Percentiles rank a stretch among this genome's conserved stretches.
Conservation (phyloP, 257 asterid species). For the Solanum ossicruentum region DNA sequence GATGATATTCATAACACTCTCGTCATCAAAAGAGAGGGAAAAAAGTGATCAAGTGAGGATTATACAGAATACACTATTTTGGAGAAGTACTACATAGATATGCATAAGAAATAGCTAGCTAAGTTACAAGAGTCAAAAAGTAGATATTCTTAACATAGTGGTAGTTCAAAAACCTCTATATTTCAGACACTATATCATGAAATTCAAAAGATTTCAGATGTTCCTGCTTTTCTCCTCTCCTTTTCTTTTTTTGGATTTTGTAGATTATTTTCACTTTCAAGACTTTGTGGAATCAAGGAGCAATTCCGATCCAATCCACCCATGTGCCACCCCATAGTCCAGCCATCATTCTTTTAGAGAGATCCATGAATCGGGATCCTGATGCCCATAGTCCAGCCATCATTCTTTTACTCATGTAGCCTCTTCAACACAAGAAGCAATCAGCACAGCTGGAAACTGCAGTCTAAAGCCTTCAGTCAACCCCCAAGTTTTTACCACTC, state of each 20-base stretch:
- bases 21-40: background rate
- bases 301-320: background rate
- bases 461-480: background rate
- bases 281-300: background rate
- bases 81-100: background rate
- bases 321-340: no score
- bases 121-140: background rate
- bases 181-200: background rate
- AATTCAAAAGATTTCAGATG: background rate
- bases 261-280: background rate
- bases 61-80: background rate
- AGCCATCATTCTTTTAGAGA: background rate
- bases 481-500: background rate
- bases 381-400: background rate
- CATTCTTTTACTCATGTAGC: background rate
- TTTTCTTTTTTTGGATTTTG: background rate
- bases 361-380: no score
- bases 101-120: background rate
- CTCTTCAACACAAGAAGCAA: background rate
- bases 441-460: background rate
- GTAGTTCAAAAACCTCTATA: background rate
- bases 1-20: background rate
- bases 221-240: background rate
- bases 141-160: background rate
- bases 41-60: background rate